Percentiles rank a stretch among this genome's conserved stretches.
These are phyloP conservation scores for Chaetomium sp. DNA, from an alignment of 2,329 filamentous ascomycete species.

Conservation along the genomic window DNA sequence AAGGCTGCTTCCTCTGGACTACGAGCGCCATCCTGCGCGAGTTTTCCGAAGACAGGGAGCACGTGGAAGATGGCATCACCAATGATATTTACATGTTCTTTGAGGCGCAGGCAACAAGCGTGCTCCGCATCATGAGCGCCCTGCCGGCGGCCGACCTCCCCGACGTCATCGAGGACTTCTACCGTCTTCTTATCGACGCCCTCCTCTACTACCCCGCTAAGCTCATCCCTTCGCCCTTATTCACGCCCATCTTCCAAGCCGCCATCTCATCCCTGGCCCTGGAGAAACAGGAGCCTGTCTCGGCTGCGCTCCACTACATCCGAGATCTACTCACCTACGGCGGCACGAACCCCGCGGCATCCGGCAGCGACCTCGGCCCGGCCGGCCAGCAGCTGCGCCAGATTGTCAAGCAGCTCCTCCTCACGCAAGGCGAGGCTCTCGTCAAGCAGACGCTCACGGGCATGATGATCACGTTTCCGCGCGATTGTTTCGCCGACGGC, in stretches of 20 bases:
- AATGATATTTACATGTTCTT: conserved; percentile 93
- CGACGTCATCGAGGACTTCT: conserved; percentile 92
- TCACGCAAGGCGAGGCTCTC: conserved; percentile 71
- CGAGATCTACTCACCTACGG: conserved; percentile 90
- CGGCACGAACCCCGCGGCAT: conserved; percentile 70
- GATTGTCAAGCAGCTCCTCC: conserved; percentile 72
- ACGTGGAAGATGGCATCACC: conserved; percentile 78
- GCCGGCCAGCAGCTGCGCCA: conserved; percentile 70
- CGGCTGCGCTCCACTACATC: conserved; percentile 89
- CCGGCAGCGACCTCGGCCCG: conserved; percentile 55
- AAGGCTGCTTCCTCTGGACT: conserved; percentile 99
- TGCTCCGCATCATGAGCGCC: conserved; percentile 86
- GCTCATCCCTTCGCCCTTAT: conserved; percentile 76
- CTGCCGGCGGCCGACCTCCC: conserved; percentile 74
- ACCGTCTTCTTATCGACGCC: conserved; percentile 87
- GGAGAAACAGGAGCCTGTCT: conserved; percentile 88
- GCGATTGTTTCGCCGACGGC: conserved; percentile 92
- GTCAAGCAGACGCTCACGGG: conserved; percentile 90
- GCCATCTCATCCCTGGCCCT: conserved; percentile 83
- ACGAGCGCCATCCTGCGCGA: conserved; percentile 93
- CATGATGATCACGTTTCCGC: conserved; percentile 99
- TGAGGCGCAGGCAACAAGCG: conserved; percentile 86
- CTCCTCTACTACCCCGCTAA: conserved; percentile 89
- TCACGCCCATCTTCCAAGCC: conserved; percentile 82
- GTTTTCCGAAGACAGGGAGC: conserved; percentile 87